phyloP scores from a whole-genome alignment of 1,139 yeast genomes.

The Pichia sp. region DNA sequence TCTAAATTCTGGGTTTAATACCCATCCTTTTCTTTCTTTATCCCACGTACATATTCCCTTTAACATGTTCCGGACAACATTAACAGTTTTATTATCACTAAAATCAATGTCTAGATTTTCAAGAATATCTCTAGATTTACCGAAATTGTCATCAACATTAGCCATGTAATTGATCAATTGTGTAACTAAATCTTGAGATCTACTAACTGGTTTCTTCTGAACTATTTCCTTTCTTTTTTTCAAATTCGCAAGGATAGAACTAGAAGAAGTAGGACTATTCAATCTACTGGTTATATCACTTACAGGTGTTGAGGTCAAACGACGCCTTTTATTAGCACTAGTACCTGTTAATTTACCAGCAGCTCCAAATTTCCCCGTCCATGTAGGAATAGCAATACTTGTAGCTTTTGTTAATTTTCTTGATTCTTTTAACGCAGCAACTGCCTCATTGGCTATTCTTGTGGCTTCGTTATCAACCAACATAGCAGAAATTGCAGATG shows the following conservation, averaged over 20 bases:
- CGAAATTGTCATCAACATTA: constrained; percentile 37
- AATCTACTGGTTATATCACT: not conserved
- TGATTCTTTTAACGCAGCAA: constrained; percentile 64
- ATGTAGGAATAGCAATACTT: constrained; percentile 81
- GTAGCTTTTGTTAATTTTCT: constrained; percentile 57
- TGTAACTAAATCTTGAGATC: constrained; percentile 24
- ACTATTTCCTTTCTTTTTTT: constrained; percentile 20
- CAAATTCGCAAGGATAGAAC: constrained; percentile 35
- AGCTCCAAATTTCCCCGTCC: constrained; percentile 89
- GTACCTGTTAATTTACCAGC: constrained; percentile 46
- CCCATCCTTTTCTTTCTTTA: constrained; percentile 53
- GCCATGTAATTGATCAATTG: constrained; percentile 31
- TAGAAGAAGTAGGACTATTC: constrained; percentile 18
- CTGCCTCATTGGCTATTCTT: constrained; percentile 71
- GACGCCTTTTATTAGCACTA: not conserved
- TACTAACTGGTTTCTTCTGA: constrained; percentile 3
- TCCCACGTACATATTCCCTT: constrained; percentile 70
- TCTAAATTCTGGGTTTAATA: constrained; percentile 49
- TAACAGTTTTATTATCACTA: constrained; percentile 50
- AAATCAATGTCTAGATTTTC: constrained; percentile 42
- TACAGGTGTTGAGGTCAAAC: not conserved
- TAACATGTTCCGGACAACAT: constrained; percentile 61
- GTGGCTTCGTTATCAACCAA: constrained; percentile 72
- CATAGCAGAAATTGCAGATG: constrained; percentile 15
- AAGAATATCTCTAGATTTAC: constrained; percentile 56